Evolutionary conservation across 2,329 filamentous ascomycete genomes (phyloP).

Genomic region (Cytospora piceae): DNA sequence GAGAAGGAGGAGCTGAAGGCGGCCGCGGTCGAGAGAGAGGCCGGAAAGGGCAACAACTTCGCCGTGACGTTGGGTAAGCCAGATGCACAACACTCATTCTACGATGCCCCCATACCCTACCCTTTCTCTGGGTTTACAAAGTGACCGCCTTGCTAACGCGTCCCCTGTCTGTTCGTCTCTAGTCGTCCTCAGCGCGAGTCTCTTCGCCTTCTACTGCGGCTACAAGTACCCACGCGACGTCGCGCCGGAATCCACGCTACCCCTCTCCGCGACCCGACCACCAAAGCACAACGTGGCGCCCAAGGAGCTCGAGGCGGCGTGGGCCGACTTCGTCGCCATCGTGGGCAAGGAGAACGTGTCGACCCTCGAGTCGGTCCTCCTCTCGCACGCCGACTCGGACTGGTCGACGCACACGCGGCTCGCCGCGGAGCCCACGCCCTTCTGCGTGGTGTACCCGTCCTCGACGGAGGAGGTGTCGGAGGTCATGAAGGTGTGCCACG

Average conservation of each 20-base stretch:
- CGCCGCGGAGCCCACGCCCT: constrained; percentile 19
- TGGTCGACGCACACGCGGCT: constrained; percentile 56
- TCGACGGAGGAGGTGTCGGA: constrained; percentile 82
- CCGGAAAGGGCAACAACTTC: constrained; percentile 45
- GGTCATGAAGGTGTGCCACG: constrained; percentile 87
- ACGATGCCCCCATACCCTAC: background rate
- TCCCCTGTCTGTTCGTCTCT: background rate
- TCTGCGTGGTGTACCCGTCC: constrained; percentile 36
- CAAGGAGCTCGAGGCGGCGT: constrained; percentile 69
- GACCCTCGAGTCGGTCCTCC: constrained; percentile 59
- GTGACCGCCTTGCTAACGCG: constrained; percentile 17
- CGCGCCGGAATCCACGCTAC: constrained; percentile 61
- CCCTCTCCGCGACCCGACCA: constrained; percentile 53
- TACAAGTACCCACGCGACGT: constrained; percentile 55
- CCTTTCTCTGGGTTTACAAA: background rate
- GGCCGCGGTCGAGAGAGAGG: constrained; percentile 45
- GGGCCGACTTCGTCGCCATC: constrained; percentile 69
- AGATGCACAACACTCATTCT: background rate
- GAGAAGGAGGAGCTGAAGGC: constrained; percentile 53
- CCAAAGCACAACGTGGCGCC: constrained; percentile 62
- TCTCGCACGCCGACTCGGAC: constrained; percentile 61
- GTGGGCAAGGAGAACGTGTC: constrained; percentile 68
- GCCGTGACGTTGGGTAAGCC: constrained; percentile 52
- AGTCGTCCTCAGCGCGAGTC: constrained; percentile 58
- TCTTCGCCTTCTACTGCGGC: constrained; percentile 62